Evolutionary conservation across 148 eudicot species (phyloP), one percentile per base, ranked within the genome.

Genomic region (Suaeda aralocaspica): DNA sequence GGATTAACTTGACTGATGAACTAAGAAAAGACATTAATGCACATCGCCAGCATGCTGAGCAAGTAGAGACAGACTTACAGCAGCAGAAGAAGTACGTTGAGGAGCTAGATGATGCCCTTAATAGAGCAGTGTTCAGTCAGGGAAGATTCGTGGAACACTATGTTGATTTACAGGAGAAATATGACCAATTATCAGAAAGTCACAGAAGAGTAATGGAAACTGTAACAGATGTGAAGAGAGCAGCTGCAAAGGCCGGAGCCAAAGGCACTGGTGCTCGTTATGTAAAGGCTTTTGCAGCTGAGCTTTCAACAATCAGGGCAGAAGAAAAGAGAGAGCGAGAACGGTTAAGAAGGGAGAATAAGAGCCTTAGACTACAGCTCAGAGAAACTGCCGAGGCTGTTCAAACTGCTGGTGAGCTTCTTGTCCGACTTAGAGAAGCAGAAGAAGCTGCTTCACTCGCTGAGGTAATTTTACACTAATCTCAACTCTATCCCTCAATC

Each of bases 341-440:
- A 44, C 41, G 81, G 13, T 64, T 94, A 81, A 91, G 80, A 66
- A 94, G 76, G 79, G 99, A 91, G 80, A 94, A 94, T 50, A 82
- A 62, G 72, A 78, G 87, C 76, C 87, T 94, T 6, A 89, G 79
- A 60, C 69, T 87, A 25, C 99, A 94, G 77, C 88, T 94, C 24
- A 83, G 90, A 74, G 97, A 94, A 76, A 94, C 97, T 64, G 97
- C 97, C 25, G 99, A 94, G 74, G 99, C 99, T 70, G 97, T 94
- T 76, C 91, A 91, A 70, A 90, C 99, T 69, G 99, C 97, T 67
- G 99, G 99, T 9, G 99, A 94, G 66, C 82, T 91, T 58, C 97
- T 94, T 64, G 97, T 82, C 44, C 71, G 97, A 74, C 86, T 94
- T 65, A 89, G 86, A 85, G 99, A 94, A 82, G 99, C 99, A 29